Evolutionary conservation across 257 asterid genomes (phyloP), one percentile per base, ranked within the genome.

Genomic region (Ballota nigra): DNA sequence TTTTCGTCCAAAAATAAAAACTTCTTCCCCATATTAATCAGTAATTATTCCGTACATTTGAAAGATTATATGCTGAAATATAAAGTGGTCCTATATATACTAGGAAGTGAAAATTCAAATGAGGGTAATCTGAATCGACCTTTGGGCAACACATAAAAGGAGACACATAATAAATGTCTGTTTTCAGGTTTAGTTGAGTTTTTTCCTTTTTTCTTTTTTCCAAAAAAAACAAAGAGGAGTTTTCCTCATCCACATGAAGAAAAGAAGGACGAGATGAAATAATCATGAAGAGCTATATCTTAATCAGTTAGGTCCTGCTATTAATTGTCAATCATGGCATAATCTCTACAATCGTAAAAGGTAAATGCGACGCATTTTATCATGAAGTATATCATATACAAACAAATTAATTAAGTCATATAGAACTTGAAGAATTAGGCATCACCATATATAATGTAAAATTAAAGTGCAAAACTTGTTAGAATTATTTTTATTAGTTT

Each of bases 11-110:
- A 40, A 40, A 9, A 40, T 9, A 40, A 40, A 40, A 40, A 7
- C 10, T 10, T 26, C 29, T 3, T 3, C 29, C 29, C 29, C 29
- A 26, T 26, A 26, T 15, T 40, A 9, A 9, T 11, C 15, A 8
- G 45, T 38, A 8, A 45, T n/a, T 0, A 47, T 47, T 47, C 55
- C 55, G 55, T 47, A 47, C 55, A 40, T 3, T 36, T 36, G 2
- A 9, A n/a, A 36, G 3, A 43, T 43, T 1, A 1, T 43, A 47
- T 16, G 4, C 57, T 49, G 56, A 59, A 28, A 10, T 28, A 57
- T 45, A 10, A 59, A 75, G 67, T 61, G 75, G 75, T 75, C 71
- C 79, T 65, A 28, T 66, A 67, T 26, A 26, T 26, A 1, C 31
- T 47, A 53, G 64, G 51, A 68, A 33, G 18, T 53, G 15, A 23